Evolutionary conservation across 2,329 filamentous ascomycete genomes (phyloP), one percentile per base, ranked within the genome.

Genomic region (Colletotrichum euphorbiae): DNA sequence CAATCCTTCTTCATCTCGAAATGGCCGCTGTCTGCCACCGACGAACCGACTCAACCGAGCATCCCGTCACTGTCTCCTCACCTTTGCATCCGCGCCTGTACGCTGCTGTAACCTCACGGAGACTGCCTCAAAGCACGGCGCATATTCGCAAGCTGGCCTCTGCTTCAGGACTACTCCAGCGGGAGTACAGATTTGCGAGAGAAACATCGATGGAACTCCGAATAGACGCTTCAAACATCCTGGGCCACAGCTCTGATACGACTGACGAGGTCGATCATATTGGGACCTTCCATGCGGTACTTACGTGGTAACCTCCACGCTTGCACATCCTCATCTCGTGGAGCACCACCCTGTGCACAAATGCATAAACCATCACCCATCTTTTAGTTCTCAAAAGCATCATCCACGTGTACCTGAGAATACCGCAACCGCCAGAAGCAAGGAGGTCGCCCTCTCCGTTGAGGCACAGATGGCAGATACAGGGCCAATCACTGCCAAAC

Each of bases 281-380:
- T 64, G 60, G 50, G 62, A 62, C 62, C 21, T 46, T 12, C 67
- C 43, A 9, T 13, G 42, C 19, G 43, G 43, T 56, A 62, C 55
- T 55, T 52, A 7, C 36, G 50, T 38, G 48, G 36, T 62, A 67
- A 69, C 55, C 48, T 58, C 67, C 57, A 57, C 62, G 28, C 38
- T 56, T 61, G 50, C 62, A 69, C 50, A 51, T 69, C 62, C 45
- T 40, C 56, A 33, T 67, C 50, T 56, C 11, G 28, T n/a, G 15
- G 52, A 40, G 52, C 24, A 42, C 19, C 43, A 46, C 38, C 50
- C 45, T 24, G 21, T 66, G 54, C 54, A 63, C 61, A 52, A 48
- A 2, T 64, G 31, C 43, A 7, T 19, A 13, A 24, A 15, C 31
- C 51, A 45, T 15, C 19, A 19, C 24, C 4, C 36, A 12, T 19